Conservation (phyloP, 805 yeast species). For the Starmerella apis region DNA sequence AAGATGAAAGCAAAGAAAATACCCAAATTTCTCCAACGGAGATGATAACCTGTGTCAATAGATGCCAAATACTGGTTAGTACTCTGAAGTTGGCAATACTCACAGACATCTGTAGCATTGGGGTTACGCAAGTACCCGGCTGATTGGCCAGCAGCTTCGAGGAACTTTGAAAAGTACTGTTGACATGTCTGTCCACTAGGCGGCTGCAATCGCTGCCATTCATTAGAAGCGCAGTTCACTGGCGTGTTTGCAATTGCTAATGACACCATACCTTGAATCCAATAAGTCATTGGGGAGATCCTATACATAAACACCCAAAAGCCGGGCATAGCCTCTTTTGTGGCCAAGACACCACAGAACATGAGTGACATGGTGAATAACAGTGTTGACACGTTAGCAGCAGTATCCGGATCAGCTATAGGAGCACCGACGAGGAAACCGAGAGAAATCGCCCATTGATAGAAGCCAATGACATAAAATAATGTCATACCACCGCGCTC, state of each 20-base stretch:
- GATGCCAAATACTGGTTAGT: slow-evolving; percentile 39
- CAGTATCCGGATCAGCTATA: slow-evolving; percentile 57
- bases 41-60: slow-evolving; percentile 37
- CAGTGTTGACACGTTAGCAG: slow-evolving; percentile 49
- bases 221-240: slow-evolving; percentile 42
- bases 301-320: slow-evolving; percentile 82
- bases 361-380: slow-evolving; percentile 48
- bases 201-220: slow-evolving; percentile 43
- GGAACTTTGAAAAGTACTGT: slow-evolving; percentile 40
- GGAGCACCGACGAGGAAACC: slow-evolving; percentile 47
- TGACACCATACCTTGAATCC: slow-evolving; percentile 47
- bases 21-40: slow-evolving; percentile 61
- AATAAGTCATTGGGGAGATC: slow-evolving; percentile 59
- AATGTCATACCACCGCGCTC: slow-evolving; percentile 45
- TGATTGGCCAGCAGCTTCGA: slow-evolving; percentile 28
- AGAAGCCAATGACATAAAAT: slow-evolving; percentile 43
- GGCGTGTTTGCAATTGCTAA: slow-evolving; percentile 41
- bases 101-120: slow-evolving; percentile 36
- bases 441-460: slow-evolving; percentile 42
- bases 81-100: slow-evolving; percentile 34
- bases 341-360: slow-evolving; percentile 63
- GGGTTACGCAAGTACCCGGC: slow-evolving; percentile 54
- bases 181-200: slow-evolving; percentile 58
- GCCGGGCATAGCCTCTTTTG: slow-evolving; percentile 50
- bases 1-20: slow-evolving; percentile 46